Base-by-base conservation (phyloP, 371 early-diverging fungal species). In the Synchytrium microbalum region DNA sequence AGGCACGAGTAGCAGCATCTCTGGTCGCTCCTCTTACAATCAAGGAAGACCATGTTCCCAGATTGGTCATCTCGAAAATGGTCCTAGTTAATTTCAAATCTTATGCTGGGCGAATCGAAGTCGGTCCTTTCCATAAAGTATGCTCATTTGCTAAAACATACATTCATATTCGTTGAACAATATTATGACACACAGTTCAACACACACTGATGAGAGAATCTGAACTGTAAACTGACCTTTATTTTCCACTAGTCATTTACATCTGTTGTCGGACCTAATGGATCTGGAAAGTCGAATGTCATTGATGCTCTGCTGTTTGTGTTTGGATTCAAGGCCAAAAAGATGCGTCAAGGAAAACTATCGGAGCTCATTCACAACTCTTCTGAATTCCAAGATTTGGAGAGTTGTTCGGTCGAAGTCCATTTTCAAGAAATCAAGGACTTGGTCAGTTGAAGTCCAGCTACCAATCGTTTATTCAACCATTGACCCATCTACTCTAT, bases 251-350 rank as follows among this genome's bases (percentile, higher is more conserved):
- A 89, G 85, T 90, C 90, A 1, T 92, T 92, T 69, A 90, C 92
- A 3, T 76, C 84, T 2, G 77, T 87, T 51, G 99, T 99, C 14
- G 99, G 99, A 0, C 98, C 98, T 2, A 99, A 99, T 69, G 99
- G 99, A n/a, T 95, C 93, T 23, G 99, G 99, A 32, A 99, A 83
- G 78, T 96, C 96, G 8, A 99, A 99, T 70, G 98, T 99, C 23
- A 99, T 99, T 69, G 99, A 99, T 76, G 86, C 96, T 0, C 81
- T 99, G 32, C 78, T 99, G 29, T 99, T 99, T 78, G 99, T 99
- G 32, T 98, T 99, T 84, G 99, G 99, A 23, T 99, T 94, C 78
- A 83, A 95, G 62, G 98, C 99, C 16, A 95, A 89, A 80, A 99
- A 99, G 73, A 92, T 99, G 88, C 85, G 99, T 56, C 99, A 99